Base-by-base conservation (phyloP, 2,329 filamentous ascomycete species). In the Scytalidium lignicola region DNA sequence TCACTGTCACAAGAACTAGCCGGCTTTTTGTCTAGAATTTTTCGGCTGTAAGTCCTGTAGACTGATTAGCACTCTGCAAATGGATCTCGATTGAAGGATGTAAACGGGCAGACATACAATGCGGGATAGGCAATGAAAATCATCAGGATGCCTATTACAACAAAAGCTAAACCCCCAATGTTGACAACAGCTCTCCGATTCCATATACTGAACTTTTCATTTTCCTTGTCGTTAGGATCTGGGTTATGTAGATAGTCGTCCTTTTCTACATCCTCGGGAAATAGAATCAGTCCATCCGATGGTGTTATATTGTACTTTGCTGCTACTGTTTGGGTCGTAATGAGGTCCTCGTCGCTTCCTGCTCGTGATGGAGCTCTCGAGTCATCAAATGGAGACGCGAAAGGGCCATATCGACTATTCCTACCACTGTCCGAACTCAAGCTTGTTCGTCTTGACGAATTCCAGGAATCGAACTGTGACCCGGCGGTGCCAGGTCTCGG, bases 231-330 rank as follows among this genome's bases (percentile, higher is more conserved):
- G 46, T 76, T 75, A 1, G 82, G 79, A 58, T 85, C 82, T 1
- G 85, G 85, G 58, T 87, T 86, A 62, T 88, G 85, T 53, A 88
- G 61, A 55, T 79, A 84, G 60, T 88, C 85, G 61, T 88, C 85
- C 59, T 86, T 86, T 63, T 88, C 85, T 19, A 86, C 79, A 60
- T 88, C 84, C 62, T 87, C 82, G 0, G 84, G 85, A 57, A 83
- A 88, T 18, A 88, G 67, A 39, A 88, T 63, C 46, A 88, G 67
- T 5, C 82, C 82, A 13, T 82, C 79, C 2, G 81, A 83, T 1
- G 85, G 83, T 62, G 80, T 72, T 47, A 88, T 87, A 61, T 86
- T 86, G 65, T 84, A 88, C 65, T 88, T 88, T 60, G 86, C 82
- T 15, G 82, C 81, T 2, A 88, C 84, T 1, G 84, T 87, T 67